Evolutionary conservation across 208 protist species (phyloP).

Genomic region (Leishmania turanica): DNA sequence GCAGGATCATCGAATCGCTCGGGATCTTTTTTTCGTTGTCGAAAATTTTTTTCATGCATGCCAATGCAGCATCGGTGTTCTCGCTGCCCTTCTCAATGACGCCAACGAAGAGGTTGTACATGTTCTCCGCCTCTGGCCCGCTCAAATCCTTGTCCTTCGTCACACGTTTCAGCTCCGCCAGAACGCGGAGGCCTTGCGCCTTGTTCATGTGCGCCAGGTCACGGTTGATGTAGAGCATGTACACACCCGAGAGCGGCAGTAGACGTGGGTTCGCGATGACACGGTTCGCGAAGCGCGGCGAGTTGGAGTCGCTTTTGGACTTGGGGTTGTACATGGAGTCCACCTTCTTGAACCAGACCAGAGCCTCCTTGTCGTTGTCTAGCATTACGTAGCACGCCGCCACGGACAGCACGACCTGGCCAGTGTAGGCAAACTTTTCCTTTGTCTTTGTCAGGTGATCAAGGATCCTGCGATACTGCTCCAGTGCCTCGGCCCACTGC

Average conservation of each 20-base stretch:
- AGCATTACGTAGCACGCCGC: constrained; percentile 88
- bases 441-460: constrained; percentile 71
- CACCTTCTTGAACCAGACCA: constrained; percentile 84
- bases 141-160: constrained; percentile 66
- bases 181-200: constrained; percentile 70
- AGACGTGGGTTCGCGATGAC: constrained; percentile 75
- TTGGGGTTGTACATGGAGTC: constrained; percentile 85
- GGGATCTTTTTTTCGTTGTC: constrained; percentile 79
- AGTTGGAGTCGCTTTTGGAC: constrained; percentile 92
- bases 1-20: constrained; percentile 87
- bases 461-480: constrained; percentile 67
- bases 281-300: constrained; percentile 81
- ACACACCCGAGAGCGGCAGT: constrained; percentile 78
- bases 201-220: constrained; percentile 91
- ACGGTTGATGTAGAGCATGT: constrained; percentile 93
- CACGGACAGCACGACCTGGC: constrained; percentile 83
- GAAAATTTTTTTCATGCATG: constrained; percentile 76
- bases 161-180: constrained; percentile 67
- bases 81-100: constrained; percentile 90
- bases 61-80: constrained; percentile 60
- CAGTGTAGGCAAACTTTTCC: constrained; percentile 88
- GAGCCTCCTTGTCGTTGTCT: constrained; percentile 60
- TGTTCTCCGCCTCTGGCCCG: constrained; percentile 74
- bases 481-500: constrained; percentile 71
- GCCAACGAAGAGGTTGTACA: constrained; percentile 84